Conservation (phyloP, 1,284 basidiomycete species). For the Ustilago curta region DNA sequence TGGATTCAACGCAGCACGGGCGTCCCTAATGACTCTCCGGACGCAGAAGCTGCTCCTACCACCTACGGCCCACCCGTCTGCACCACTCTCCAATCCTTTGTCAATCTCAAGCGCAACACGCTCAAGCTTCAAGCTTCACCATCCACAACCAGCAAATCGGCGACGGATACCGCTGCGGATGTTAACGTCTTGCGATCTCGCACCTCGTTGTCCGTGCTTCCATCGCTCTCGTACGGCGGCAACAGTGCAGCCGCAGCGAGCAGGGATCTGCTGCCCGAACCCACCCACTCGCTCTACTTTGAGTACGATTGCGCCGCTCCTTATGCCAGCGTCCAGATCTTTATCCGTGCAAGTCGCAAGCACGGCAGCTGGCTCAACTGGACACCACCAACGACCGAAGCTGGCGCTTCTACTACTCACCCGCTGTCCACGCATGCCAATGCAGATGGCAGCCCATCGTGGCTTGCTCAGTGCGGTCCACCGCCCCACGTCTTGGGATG, state of each 20-base stretch:
- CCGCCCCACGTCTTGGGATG: conserved; percentile 63
- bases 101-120: conserved; percentile 65
- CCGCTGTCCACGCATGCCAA: conserved; percentile 19
- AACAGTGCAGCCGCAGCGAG: conserved; percentile 7
- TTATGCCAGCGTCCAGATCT: conserved; percentile 59
- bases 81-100: conserved; percentile 64
- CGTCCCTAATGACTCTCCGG: conserved; percentile 2
- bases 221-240: conserved; percentile 28
- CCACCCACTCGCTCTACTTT: conserved; percentile 61
- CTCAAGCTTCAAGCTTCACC: conserved; percentile 45
- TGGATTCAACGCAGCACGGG: conserved; percentile 58
- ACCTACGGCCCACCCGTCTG: conserved; percentile 46
- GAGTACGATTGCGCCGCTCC: conserved; percentile 65
- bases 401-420: not conserved
- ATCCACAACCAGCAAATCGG: not conserved
- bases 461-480: conserved; percentile 49
- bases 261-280: conserved; percentile 21
- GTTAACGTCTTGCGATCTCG: conserved; percentile 35
- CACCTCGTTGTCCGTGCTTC: conserved; percentile 38
- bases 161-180: conserved; percentile 11
- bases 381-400: conserved; percentile 7
- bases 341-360: conserved; percentile 61
- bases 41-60: conserved; percentile 12
- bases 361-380: conserved; percentile 62
- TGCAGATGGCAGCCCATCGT: conserved; percentile 10